Percentiles rank a stretch among this genome's conserved stretches.
Evolutionary conservation across 495 filamentous ascomycete species (phyloP).

Genomic region (Neurospora sp.): DNA sequence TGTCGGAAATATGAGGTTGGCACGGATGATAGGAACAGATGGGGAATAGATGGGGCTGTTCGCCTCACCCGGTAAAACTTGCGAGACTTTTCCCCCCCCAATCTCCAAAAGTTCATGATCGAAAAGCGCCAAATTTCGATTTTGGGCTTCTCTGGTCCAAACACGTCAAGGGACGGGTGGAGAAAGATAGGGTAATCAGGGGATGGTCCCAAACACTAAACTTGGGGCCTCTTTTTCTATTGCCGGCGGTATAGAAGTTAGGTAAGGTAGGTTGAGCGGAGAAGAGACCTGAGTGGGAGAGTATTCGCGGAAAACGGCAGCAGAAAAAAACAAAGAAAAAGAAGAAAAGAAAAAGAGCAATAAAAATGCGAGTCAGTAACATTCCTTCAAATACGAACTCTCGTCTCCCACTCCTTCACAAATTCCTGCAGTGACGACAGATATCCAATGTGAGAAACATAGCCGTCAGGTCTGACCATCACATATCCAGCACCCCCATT

Average conservation of each 20-base stretch:
- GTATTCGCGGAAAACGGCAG: background rate
- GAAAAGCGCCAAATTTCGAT: background rate
- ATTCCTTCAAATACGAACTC: background rate
- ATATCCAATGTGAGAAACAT: constrained; percentile 29
- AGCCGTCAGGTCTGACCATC: constrained; percentile 31
- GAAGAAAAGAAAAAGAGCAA: background rate
- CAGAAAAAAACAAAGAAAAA: background rate
- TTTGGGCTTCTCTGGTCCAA: background rate
- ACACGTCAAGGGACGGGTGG: background rate
- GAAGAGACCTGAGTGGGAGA: no score
- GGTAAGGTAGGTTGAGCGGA: background rate
- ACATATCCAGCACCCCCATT: constrained; percentile 20
- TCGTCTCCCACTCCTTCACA: constrained; percentile 3
- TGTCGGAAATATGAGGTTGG: background rate
- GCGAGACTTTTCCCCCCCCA: background rate
- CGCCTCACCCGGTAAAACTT: background rate
- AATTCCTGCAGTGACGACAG: constrained; percentile 21
- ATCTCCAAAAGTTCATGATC: background rate
- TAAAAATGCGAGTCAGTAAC: background rate
- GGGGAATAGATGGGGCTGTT: background rate
- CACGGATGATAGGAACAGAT: background rate
- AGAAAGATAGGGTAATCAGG: background rate
- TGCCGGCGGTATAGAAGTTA: background rate
- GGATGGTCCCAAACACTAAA: background rate
- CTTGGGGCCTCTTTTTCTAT: background rate